A percentile compares a stretch with the other conserved stretches of the same genome.
Conservation (phyloP, 345 rosid genomes). For the Lagerstroemia speciosa region DNA sequence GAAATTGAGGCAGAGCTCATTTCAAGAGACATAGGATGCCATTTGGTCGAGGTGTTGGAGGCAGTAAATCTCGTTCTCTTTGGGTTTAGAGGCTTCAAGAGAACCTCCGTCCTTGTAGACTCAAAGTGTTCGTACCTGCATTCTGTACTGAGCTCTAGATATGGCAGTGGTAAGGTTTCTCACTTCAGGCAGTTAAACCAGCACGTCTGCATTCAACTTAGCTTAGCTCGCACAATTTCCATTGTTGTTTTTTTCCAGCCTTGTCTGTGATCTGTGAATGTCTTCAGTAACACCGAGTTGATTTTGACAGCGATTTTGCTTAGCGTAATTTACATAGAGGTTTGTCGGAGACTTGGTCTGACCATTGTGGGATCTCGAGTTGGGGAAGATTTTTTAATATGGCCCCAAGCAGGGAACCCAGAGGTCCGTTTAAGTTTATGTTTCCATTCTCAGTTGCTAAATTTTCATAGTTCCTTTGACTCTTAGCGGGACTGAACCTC, state of each 20-base stretch:
- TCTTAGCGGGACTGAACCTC: neutral
- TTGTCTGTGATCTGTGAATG: too few species aligned
- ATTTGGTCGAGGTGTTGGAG: slow-evolving; percentile 66
- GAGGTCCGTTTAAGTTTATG: slow-evolving; percentile 39
- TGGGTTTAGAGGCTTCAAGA: slow-evolving; percentile 66
- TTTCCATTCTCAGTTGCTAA: neutral
- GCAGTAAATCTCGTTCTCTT: slow-evolving; percentile 79
- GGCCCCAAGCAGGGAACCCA: slow-evolving; percentile 76
- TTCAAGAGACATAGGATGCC: slow-evolving; percentile 74
- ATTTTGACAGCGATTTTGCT: slow-evolving; percentile 67
- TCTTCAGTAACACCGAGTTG: neutral
- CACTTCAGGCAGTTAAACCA: slow-evolving; percentile 8
- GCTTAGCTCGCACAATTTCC: too few species aligned
- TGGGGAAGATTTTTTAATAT: slow-evolving; percentile 90
- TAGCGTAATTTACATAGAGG: slow-evolving; percentile 89
- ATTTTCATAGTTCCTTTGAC: too few species aligned
- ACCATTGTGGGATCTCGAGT: slow-evolving; percentile 89
- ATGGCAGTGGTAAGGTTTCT: slow-evolving; percentile 65
- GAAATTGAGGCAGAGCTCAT: slow-evolving; percentile 80
- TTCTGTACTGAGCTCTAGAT: slow-evolving; percentile 59
- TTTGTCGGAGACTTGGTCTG: slow-evolving; percentile 64
- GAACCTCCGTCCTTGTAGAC: slow-evolving; percentile 58
- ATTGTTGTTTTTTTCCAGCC: neutral
- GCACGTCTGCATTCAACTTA: neutral
- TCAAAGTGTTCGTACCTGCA: slow-evolving; percentile 62